Base-by-base conservation (phyloP, 768 basidiomycete genomes). In the Boletus barrowsii region DNA sequence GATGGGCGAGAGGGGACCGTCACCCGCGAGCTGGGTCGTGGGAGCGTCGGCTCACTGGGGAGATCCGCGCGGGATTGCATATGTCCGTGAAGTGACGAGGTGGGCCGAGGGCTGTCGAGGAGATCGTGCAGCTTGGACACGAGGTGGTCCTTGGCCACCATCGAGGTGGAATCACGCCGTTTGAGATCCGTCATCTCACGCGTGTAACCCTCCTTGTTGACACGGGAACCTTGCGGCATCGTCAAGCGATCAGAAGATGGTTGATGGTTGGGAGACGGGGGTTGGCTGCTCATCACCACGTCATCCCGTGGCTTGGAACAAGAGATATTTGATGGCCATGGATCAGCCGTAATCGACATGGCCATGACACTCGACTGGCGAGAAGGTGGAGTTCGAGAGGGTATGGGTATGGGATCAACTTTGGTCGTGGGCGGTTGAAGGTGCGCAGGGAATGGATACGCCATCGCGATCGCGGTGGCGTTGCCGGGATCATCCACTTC, bases 41-140 rank as follows among this genome's bases (percentile, higher is more conserved):
- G 55, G 24, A 69, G 58, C 14, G 57, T 41, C 2, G 69, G 59
- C 37, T 68, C 61, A 4, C 22, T 22, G 22, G 66, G 60, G n/a
- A 68, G 39, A 14, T 66, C 69, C 41, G 62, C 64, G 33, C 70
- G 72, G 37, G 54, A 60, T 42, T 53, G 60, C 65, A 75, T 70
- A 60, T 66, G 77, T n/a, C 14, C 55, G 39, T 79, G 71, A 5
- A 81, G 56, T 7, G 58, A 77, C 5, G 81, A 71, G 5, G 79
- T 68, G 20, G 72, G 61, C 42, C 66, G 59, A 17, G 75, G 67
- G 49, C 77, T 76, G 44, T 72, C 73, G 13, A 83, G 73, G 10
- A 83, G 68, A 54, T 80, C 78, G 30, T 78, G 70, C 9, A 84
- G 65, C 54, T 78, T 75, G 36, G 70, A 64, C 61, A 61, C 73